Base-by-base conservation (phyloP, 495 filamentous ascomycete species). In the Rhypophila decipiens region DNA sequence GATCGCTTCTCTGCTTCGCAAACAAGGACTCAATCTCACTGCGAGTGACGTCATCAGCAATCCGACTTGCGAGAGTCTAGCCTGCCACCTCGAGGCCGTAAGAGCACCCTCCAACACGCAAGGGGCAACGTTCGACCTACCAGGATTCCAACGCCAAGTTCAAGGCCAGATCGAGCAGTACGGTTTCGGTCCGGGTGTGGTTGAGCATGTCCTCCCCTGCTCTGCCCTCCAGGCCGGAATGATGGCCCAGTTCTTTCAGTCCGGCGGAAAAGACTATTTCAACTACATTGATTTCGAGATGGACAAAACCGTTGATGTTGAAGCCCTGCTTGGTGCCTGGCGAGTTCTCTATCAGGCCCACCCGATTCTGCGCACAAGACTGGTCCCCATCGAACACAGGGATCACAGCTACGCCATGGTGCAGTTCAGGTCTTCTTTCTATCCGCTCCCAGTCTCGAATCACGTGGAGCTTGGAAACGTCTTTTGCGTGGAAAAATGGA, bases 321-420 rank as follows among this genome's bases (percentile, higher is more conserved):
- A 38, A 0, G 42, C 21, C 10, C 50, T 90, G 3, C 66, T 54
- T 24, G 34, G 65, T 34, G 82, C 84, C 7, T 89, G 86, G 85
- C 52, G 60, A 13, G 55, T 56, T 13, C 66, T 84, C 18, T 61
- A 67, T n/a, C 51, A 56, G 2, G 55, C 65, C 1, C 71, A 82
- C 53, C 80, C 85, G 11, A 87, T 91, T 49, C 74, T 93, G 2
- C 77, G 86, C n/a, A 86, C 85, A 9, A 77, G 80, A 10, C 84
- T 93, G 44, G 50, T 76, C 3, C 66, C 80, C 11, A 56, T 88
- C 18, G 78, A 79, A 46, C 77, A 85, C 53, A 46, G 64, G 11
- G 57, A 75, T 2, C 63, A 69, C 52, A 70, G 80, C 0, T 88
- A 85, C 56, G 81, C 80, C 2, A 88, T 87, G 81, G 55, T 88